phyloP scores from a whole-genome alignment of 2,329 filamentous ascomycete genomes.

The Polychaeton citri region DNA sequence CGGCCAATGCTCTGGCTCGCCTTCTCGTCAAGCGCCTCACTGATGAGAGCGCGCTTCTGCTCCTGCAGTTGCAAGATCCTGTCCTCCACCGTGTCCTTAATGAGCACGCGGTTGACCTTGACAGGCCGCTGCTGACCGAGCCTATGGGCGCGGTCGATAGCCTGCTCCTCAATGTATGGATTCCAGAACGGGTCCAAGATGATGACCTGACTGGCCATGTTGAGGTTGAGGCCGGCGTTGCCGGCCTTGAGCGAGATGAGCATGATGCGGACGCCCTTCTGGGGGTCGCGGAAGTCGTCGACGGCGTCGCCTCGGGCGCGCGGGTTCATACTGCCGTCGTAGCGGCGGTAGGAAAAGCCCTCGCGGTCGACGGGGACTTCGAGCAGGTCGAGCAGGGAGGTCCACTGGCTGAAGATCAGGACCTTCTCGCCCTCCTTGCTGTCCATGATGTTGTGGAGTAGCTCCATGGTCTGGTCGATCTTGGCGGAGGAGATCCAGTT shows the following conservation, averaged over 20 bases:
- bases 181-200: constrained; percentile 94
- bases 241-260: constrained; percentile 68
- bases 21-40: constrained; percentile 65
- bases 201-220: constrained; percentile 70
- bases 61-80: constrained; percentile 70
- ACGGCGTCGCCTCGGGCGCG: constrained; percentile 54
- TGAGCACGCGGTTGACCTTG: constrained; percentile 65
- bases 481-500: constrained; percentile 65
- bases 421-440: constrained; percentile 53
- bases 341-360: constrained; percentile 50
- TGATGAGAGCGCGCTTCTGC: constrained; percentile 63
- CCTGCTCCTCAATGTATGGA: constrained; percentile 83
- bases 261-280: constrained; percentile 50
- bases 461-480: constrained; percentile 53
- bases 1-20: constrained; percentile 53
- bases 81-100: constrained; percentile 72
- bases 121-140: constrained; percentile 68
- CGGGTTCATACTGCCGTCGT: constrained; percentile 63
- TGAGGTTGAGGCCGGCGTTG: constrained; percentile 77
- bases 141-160: constrained; percentile 77
- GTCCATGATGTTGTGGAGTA: constrained; percentile 41
- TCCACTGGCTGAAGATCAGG: constrained; percentile 73
- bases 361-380: constrained; percentile 55
- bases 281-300: constrained; percentile 50
- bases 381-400: constrained; percentile 62